Evolutionary conservation across 1,139 yeast genomes (phyloP), one percentile per base, ranked within the genome.

Genomic region (Suhomyces terraborum): DNA sequence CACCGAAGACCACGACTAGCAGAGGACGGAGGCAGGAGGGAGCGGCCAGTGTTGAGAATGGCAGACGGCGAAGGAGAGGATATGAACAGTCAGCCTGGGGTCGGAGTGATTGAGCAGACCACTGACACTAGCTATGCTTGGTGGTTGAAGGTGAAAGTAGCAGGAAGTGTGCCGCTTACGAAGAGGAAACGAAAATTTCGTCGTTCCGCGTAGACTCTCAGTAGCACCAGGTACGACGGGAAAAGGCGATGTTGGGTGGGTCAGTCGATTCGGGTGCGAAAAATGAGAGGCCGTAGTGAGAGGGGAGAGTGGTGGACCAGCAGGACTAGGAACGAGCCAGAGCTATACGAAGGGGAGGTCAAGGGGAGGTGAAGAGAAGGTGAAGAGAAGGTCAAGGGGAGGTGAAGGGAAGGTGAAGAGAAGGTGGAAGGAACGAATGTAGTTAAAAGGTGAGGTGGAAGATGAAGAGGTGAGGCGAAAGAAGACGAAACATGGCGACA

Each of bases 121-220:
- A 24, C 27, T 24, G 27, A 24, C 27, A 24, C 27, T 24, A 24
- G 27, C 27, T 14, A 12, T 24, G 16, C 27, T 24, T 14, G 27
- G 6, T 12, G 16, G 27, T 24, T 24, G 27, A 24, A 24, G 13
- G 27, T 24, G 27, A 24, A 24, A 24, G 27, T 24, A 24, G 27
- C 21, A 27, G 31, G 31, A 12, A 27, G 31, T 24, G 27, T 24
- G 27, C 27, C 23, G 21, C 27, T 24, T 24, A 24, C 16, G 27
- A 24, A 24, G 13, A 7, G 8, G 8, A 24, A 24, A 24, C 27
- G 27, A 12, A 18, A 23, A 23, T 24, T 24, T 32, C 30, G 36
- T 32, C 36, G 36, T 32, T 32, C 20, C 36, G 36, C 36, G 36
- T 17, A 16, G n/a, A n/a, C n/a, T n/a, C n/a, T n/a, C n/a, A n/a